These are phyloP conservation scores for Cylindrotheca fusiformis DNA, from an alignment of 108 stramenopile genomes.

Conservation along the genomic window DNA sequence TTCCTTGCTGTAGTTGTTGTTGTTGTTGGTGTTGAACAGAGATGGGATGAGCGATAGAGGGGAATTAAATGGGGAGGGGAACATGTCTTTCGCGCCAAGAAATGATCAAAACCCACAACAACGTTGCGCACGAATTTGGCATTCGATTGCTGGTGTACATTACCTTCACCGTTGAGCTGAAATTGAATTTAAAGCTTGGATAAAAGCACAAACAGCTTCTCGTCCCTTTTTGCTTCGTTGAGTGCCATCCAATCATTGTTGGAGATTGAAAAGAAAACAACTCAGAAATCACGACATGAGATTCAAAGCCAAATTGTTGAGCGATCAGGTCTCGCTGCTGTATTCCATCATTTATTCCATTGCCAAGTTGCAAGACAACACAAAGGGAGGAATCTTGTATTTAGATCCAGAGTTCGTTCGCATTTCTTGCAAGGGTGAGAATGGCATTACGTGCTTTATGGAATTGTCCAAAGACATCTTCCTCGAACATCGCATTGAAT, in stretches of 20 bases:
- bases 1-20: not conserved
- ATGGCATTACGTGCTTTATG: slow-evolving; percentile 78
- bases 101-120: no score
- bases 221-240: no score
- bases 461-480: slow-evolving; percentile 70
- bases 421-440: slow-evolving; percentile 51
- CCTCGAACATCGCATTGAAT: slow-evolving; percentile 80
- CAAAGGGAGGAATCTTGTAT: slow-evolving; percentile 61
- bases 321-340: slow-evolving; percentile 71
- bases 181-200: no score
- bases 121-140: no score
- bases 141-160: no score
- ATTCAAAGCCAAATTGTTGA: slow-evolving; percentile 80
- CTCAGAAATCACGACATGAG: slow-evolving; percentile 46
- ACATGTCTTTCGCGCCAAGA: no score
- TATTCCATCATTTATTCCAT: slow-evolving; percentile 66
- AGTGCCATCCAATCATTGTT: no score
- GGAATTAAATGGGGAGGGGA: not conserved
- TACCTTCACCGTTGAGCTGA: no score
- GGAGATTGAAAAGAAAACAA: slow-evolving; percentile 2
- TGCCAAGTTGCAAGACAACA: slow-evolving; percentile 31
- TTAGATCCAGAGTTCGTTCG: slow-evolving; percentile 65
- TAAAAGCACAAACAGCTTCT: no score
- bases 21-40: not conserved
- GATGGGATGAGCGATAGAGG: not conserved